Evolutionary conservation across 2,329 filamentous ascomycete genomes (phyloP), one percentile per base, ranked within the genome.

Genomic region (Stagonosporopsis tanaceti): DNA sequence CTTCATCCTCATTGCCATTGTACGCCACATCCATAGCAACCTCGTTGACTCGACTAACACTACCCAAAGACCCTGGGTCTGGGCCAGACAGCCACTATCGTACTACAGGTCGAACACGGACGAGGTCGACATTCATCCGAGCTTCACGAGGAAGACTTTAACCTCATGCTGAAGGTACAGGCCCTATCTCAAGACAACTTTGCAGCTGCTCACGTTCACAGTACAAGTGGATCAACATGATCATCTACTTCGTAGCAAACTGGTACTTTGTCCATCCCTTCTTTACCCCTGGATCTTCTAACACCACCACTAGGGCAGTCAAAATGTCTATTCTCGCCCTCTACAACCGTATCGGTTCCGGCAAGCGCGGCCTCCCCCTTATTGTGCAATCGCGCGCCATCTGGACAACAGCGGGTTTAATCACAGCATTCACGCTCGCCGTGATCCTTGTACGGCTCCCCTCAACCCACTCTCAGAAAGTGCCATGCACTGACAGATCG

Each of bases 261-360:
- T 71, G 69, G 69, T 69, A 44, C n/a, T 27, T 47, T 8, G 7
- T 3, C 20, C n/a, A 7, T 4, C 15, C n/a, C 22, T 4, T 1
- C 8, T 22, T 22, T 14, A 24, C n/a, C 11, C 2, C 8, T 15
- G 32, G 5, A 15, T 4, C 15, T n/a, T 12, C 34, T 57, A 40
- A 57, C 35, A 8, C n/a, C 3, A 20, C 7, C 7, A 4, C n/a
- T 11, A 71, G 69, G 68, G 60, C 68, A 12, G 67, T 72, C 0
- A 72, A 72, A 39, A 69, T 72, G 67, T 71, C 68, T 53, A 70
- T 71, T 12, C 47, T 72, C 11, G 65, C 66, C 2, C 51, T 72
- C 2, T 72, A 69, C 46, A 62, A 70, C 57, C 64, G 69, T 11
- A 71, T 72, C 34, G 67, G 66, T 9, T 63, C 59, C 11, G 64